These are phyloP conservation scores for Psilocybe mexicana DNA, from an alignment of 1,284 basidiomycete species.

Conservation along the genomic window DNA sequence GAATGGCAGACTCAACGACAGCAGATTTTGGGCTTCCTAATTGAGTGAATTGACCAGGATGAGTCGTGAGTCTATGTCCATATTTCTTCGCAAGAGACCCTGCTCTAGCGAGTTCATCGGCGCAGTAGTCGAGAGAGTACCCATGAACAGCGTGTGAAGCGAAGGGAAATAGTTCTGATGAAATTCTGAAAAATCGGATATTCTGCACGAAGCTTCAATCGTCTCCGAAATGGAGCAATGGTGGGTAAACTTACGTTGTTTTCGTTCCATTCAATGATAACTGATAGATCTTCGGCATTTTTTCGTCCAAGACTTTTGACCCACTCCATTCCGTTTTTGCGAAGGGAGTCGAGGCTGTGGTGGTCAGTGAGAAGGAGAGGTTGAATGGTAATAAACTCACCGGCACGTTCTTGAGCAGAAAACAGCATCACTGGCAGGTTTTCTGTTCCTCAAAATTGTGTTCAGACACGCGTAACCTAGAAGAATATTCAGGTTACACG, in stretches of 20 bases:
- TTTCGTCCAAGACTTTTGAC: constrained; percentile 77
- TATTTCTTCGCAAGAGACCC: constrained; percentile 77
- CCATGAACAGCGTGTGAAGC: constrained; percentile 82
- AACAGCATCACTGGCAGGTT: constrained; percentile 58
- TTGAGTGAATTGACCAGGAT: constrained; percentile 89
- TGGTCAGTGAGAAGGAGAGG: constrained; percentile 11
- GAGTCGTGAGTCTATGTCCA: constrained; percentile 82
- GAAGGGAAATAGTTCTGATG: constrained; percentile 91
- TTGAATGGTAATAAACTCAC: constrained; percentile 27
- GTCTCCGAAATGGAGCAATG: constrained; percentile 16
- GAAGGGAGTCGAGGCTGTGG: constrained; percentile 71
- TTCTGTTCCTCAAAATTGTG: constrained; percentile 73
- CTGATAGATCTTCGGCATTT: constrained; percentile 72
- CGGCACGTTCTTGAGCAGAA: constrained; percentile 78
- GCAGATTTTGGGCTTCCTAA: constrained; percentile 74
- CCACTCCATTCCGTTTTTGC: constrained; percentile 80
- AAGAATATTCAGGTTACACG: background rate
- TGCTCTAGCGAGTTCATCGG: constrained; percentile 49
- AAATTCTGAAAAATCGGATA: constrained; percentile 81
- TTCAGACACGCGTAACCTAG: constrained; percentile 81
- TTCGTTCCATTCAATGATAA: constrained; percentile 86
- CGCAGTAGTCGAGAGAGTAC: constrained; percentile 75
- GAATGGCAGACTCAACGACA: constrained; percentile 75
- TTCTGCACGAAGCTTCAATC: constrained; percentile 33
- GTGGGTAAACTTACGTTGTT: constrained; percentile 47